These are phyloP conservation scores for Aphanomyces astaci DNA, from an alignment of 352 stramenopile species.

Conservation along the genomic window DNA sequence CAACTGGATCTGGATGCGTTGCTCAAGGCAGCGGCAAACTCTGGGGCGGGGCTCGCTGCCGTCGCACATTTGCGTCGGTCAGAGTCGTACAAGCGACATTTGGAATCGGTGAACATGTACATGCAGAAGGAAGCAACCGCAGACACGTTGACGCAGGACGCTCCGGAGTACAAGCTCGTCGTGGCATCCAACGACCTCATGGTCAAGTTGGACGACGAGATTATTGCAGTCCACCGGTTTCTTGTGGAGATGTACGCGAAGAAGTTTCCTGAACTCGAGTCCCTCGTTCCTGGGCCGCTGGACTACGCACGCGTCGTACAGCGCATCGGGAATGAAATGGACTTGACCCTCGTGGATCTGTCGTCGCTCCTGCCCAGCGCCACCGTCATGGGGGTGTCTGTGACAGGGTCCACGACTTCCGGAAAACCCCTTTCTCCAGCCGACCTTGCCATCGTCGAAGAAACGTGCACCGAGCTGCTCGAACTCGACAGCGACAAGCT, in stretches of 20 bases:
- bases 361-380: conserved; percentile 86
- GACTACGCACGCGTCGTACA: conserved; percentile 92
- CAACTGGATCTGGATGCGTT: conserved; percentile 33
- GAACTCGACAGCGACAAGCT: conserved; percentile 78
- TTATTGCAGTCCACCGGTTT: conserved; percentile 85
- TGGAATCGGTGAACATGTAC: conserved; percentile 57
- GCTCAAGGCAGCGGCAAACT: conserved; percentile 36
- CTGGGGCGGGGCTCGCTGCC: conserved; percentile 42
- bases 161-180: conserved; percentile 69
- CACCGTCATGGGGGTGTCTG: conserved; percentile 92
- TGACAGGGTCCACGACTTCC: conserved; percentile 88
- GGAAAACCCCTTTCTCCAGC: conserved; percentile 64
- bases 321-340: conserved; percentile 89
- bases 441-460: conserved; percentile 68
- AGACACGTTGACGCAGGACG: conserved; percentile 49
- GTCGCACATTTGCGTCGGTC: conserved; percentile 71
- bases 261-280: conserved; percentile 94
- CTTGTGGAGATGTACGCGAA: conserved; percentile 85
- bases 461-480: conserved; percentile 81
- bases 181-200: conserved; percentile 90
- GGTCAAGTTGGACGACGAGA: conserved; percentile 91
- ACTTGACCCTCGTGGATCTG: conserved; percentile 87
- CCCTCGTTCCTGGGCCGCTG: conserved; percentile 85
- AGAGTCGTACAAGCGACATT: conserved; percentile 56
- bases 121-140: conserved; percentile 32